phyloP scores from a whole-genome alignment of 495 filamentous ascomycete species.

The Xanthoparmelia taractica region DNA sequence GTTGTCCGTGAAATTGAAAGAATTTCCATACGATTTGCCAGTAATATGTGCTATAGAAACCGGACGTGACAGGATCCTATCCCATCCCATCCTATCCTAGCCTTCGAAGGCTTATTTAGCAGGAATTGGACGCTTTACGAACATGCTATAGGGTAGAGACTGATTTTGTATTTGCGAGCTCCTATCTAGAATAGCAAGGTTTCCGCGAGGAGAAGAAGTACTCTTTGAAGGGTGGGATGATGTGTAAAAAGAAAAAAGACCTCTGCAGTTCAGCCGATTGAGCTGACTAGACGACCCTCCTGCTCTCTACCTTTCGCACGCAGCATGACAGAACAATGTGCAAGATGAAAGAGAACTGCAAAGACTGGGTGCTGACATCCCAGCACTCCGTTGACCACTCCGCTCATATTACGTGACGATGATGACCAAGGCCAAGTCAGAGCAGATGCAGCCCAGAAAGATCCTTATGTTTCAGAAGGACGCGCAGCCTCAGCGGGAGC shows the following conservation, averaged over 20 bases:
- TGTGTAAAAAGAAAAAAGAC: conserved; percentile 9
- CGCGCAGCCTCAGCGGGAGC: conserved; percentile 36
- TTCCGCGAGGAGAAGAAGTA: conserved; percentile 14
- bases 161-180: conserved; percentile 20
- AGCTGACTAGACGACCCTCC: conserved; percentile 22
- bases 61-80: too few relatives aligned
- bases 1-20: too few relatives aligned
- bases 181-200: conserved; percentile 21
- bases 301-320: conserved; percentile 21
- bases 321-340: conserved; percentile 15
- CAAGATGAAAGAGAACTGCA: conserved; percentile 4
- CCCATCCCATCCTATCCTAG: too few relatives aligned
- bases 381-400: conserved; percentile 8
- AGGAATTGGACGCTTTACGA: neutral
- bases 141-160: conserved; percentile 22
- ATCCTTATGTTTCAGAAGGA: conserved; percentile 27
- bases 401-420: conserved; percentile 12
- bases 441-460: conserved; percentile 7
- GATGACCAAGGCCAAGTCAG: conserved; percentile 9
- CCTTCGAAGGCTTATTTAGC: too few relatives aligned
- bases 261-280: conserved; percentile 25
- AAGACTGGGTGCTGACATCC: conserved; percentile 10
- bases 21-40: too few relatives aligned
- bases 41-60: too few relatives aligned
- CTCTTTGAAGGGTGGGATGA: conserved; percentile 13